Conservation (phyloP, 352 stramenopile genomes). For the Phytophthora aleatoria region DNA sequence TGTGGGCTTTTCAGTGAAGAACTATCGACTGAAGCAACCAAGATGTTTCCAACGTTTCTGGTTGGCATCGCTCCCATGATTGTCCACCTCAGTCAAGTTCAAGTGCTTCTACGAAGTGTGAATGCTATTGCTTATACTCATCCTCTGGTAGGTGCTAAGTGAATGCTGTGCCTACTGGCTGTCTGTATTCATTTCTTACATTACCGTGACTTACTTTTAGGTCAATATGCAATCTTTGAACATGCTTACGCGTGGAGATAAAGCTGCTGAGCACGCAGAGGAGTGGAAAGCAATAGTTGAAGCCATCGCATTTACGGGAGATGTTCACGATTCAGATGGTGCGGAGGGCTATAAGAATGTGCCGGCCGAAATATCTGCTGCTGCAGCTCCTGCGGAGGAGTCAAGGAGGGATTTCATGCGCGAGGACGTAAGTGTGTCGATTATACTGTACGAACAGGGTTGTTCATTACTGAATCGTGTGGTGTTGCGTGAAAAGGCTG, state of each 20-base stretch:
- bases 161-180: background rate
- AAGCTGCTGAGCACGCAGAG: slow-evolving; percentile 25
- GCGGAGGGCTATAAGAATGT: slow-evolving; percentile 1
- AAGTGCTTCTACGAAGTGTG: slow-evolving; percentile 44
- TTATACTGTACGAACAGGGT: background rate
- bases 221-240: slow-evolving; percentile 24
- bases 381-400: background rate
- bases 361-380: slow-evolving; percentile 3
- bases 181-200: background rate
- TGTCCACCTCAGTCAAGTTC: slow-evolving; percentile 43
- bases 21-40: slow-evolving; percentile 17
- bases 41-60: slow-evolving; percentile 51
- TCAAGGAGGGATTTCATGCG: slow-evolving; percentile 1
- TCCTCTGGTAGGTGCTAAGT: slow-evolving; percentile 22
- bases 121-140: slow-evolving; percentile 31
- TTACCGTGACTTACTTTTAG: background rate
- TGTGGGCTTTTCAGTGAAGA: slow-evolving; percentile 37
- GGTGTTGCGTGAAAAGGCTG: slow-evolving; percentile 16
- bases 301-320: background rate
- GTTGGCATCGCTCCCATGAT: slow-evolving; percentile 22
- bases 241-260: slow-evolving; percentile 13
- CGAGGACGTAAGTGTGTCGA: slow-evolving; percentile 20
- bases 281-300: slow-evolving; percentile 24
- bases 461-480: slow-evolving; percentile 4
- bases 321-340: background rate